These are phyloP conservation scores for Meripilus lineatus DNA, from an alignment of 1,284 basidiomycete species.

Conservation along the genomic window DNA sequence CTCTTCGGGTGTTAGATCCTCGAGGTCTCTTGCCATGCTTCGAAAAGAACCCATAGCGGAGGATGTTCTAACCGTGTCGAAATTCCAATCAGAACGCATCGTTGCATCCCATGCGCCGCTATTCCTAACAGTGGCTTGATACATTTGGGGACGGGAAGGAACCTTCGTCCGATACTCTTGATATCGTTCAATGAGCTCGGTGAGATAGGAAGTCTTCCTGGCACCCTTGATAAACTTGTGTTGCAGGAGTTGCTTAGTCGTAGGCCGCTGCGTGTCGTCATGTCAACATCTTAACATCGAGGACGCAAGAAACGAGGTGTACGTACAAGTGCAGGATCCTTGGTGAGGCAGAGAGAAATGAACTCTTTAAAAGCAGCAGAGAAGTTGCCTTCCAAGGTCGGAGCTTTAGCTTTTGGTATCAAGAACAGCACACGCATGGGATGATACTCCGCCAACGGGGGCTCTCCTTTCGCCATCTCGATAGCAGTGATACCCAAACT, in stretches of 20 bases:
- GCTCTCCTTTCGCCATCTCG: constrained; percentile 94
- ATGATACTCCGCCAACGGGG: constrained; percentile 90
- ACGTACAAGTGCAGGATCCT: constrained; percentile 78
- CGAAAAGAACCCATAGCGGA: constrained; percentile 71
- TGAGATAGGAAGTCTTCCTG: constrained; percentile 75
- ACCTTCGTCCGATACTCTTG: constrained; percentile 62
- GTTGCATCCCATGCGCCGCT: constrained; percentile 68
- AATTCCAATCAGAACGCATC: constrained; percentile 91
- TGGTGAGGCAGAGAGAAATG: constrained; percentile 86
- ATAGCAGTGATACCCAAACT: constrained; percentile 95
- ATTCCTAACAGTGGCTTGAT: constrained; percentile 52
- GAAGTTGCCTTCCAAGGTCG: constrained; percentile 83
- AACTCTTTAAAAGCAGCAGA: constrained; percentile 91
- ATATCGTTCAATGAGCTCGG: constrained; percentile 82
- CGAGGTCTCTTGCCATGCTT: constrained; percentile 60
- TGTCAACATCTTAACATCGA: constrained; percentile 10
- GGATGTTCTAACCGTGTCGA: constrained; percentile 81
- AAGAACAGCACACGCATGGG: constrained; percentile 95
- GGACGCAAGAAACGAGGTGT: constrained; percentile 15
- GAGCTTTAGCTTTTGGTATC: constrained; percentile 95
- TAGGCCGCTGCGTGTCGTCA: constrained; percentile 60
- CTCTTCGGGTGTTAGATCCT: constrained; percentile 48
- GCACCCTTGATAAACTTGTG: constrained; percentile 90
- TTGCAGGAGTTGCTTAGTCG: constrained; percentile 86
- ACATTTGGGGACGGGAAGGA: constrained; percentile 46